phyloP scores from a whole-genome alignment of 75 land plant genomes.

The Isoetes taiwanensis region DNA sequence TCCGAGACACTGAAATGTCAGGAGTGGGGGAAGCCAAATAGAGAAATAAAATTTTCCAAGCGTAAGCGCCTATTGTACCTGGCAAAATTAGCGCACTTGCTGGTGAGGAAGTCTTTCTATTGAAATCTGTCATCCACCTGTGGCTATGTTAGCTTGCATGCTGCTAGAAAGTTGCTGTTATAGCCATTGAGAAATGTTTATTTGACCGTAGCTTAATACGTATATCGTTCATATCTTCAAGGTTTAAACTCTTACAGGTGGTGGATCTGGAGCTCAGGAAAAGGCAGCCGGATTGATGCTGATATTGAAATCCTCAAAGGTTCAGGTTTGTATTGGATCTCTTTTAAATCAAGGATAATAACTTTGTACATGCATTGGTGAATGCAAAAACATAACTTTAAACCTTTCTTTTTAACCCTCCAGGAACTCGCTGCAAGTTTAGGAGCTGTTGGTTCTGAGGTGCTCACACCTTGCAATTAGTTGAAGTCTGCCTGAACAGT shows the following conservation, averaged over 20 bases:
- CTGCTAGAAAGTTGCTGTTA: neutral
- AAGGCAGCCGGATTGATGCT: slow-evolving; percentile 47
- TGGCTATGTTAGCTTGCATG: neutral
- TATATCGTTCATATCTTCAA: too few species aligned
- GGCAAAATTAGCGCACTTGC: slow-evolving; percentile 79
- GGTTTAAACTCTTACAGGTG: slow-evolving; percentile 25
- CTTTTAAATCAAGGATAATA: too few species aligned
- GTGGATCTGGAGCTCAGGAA: slow-evolving; percentile 27
- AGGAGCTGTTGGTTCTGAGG: slow-evolving; percentile 20
- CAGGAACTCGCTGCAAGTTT: slow-evolving; percentile 32
- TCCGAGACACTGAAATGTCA: neutral
- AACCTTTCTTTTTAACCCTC: too few species aligned
- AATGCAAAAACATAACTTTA: too few species aligned
- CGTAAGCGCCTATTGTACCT: slow-evolving; percentile 62
- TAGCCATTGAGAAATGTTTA: neutral
- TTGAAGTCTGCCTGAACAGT: slow-evolving; percentile 52
- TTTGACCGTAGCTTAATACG: too few species aligned
- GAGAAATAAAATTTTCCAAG: slow-evolving; percentile 33
- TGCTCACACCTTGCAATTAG: slow-evolving; percentile 51
- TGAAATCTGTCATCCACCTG: neutral
- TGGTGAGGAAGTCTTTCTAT: slow-evolving; percentile 31
- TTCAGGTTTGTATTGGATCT: slow-evolving; percentile 46
- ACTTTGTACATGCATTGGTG: too few species aligned
- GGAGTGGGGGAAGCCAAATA: too few species aligned
- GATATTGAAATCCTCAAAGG: slow-evolving; percentile 57